Percentiles rank a stretch among this genome's conserved stretches.
These are phyloP conservation scores for Sphenostylis stenocarpa DNA, from an alignment of 306 rosid genomes.

Conservation along the genomic window DNA sequence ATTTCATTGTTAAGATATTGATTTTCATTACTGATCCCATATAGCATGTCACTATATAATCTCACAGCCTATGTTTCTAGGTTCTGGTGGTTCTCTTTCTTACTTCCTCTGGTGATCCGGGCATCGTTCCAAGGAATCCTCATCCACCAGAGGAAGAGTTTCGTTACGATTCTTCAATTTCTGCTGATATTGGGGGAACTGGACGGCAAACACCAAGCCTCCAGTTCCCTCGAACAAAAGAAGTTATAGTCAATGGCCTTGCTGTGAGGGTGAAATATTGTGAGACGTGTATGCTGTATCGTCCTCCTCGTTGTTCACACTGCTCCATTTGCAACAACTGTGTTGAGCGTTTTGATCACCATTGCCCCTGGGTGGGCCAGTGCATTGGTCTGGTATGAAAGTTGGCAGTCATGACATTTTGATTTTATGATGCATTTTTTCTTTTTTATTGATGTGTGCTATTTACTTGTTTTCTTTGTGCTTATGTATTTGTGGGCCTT, in stretches of 20 bases:
- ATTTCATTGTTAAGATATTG: background rate
- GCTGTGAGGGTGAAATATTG: conserved; percentile 88
- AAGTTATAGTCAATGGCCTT: conserved; percentile 65
- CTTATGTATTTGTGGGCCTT: conserved; percentile 24
- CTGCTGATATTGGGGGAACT: conserved; percentile 55
- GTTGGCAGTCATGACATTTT: conserved; percentile 11
- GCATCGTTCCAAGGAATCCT: conserved; percentile 80
- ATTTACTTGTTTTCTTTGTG: conserved; percentile 26
- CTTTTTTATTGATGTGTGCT: conserved; percentile 8
- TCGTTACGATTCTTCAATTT: conserved; percentile 60
- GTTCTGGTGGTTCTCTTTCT: conserved; percentile 86
- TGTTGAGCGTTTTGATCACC: conserved; percentile 96
- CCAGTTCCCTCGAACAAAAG: conserved; percentile 80
- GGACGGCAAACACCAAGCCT: conserved; percentile 80
- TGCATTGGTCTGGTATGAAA: conserved; percentile 90
- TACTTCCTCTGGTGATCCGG: conserved; percentile 95
- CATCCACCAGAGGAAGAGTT: conserved; percentile 94
- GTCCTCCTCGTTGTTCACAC: conserved; percentile 97
- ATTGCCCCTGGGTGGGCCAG: conserved; percentile 99
- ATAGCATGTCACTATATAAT: conserved; percentile 41
- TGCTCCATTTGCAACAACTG: conserved; percentile 97
- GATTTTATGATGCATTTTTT: background rate
- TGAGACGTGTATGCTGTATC: conserved; percentile 91
- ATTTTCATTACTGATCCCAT: background rate
- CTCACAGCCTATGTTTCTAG: conserved; percentile 52